Base-by-base conservation (phyloP, 2,329 filamentous ascomycete species). In the Fusarium camptoceras region DNA sequence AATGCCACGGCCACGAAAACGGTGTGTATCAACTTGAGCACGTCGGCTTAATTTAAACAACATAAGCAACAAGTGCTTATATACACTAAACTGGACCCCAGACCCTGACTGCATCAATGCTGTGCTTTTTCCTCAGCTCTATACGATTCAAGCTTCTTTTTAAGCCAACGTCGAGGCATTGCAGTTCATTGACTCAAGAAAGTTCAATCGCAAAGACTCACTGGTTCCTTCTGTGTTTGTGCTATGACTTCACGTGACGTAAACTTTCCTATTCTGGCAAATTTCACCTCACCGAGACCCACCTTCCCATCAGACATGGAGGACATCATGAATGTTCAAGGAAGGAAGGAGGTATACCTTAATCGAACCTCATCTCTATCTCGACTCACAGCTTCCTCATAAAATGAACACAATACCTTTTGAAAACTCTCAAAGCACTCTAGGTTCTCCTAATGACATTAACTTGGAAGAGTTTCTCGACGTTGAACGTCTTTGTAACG, bases 391-490 rank as follows among this genome's bases (percentile, higher is more conserved):
- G 31, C 10, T 51, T 54, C 28, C 22, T 41, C 11, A n/a, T 24
- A 53, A 30, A 30, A 70, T 69, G 57, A 47, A 48, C 10, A 15
- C 54, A 41, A n/a, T 22, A 18, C n/a, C 51, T 31, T 48, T 49
- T 18, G 24, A 34, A 25, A 42, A 43, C 18, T 25, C 41, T 8
- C 16, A 39, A 16, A 2, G 34, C 6, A 7, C 42, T 25, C 30
- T n/a, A 24, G 27, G 42, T 30, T 43, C 39, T 6, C 20, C 59
- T 27, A 25, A 44, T 10, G 57, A 71, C 24, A 61, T 72, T 60
- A 72, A 75, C 22, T 53, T 75, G 20, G 73, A 67, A 12, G 71
- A 59, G 31, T 75, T 74, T 56, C 58, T 75, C 41, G 64, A 75
- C 54, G 44, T 75, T 43, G 62, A 74, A 15, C 59, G 68, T 44